These are phyloP conservation scores for Saccharomyces eubayanus DNA, from an alignment of 805 yeast genomes.

Conservation along the genomic window DNA sequence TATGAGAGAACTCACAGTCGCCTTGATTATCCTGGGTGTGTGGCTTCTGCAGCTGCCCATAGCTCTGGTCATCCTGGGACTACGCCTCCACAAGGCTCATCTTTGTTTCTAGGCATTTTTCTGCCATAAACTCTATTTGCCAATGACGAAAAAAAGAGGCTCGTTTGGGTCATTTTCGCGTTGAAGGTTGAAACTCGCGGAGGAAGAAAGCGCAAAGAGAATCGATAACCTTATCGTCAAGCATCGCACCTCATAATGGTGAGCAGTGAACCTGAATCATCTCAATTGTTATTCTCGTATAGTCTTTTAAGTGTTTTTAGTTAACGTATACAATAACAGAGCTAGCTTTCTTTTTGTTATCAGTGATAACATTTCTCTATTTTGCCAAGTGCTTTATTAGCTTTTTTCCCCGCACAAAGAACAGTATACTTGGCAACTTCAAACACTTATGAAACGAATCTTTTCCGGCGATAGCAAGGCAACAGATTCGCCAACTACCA, in stretches of 20 bases:
- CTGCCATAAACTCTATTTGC: neutral
- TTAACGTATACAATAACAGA: neutral
- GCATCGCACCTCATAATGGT: neutral
- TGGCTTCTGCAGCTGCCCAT: conserved; percentile 43
- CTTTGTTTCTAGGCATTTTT: neutral
- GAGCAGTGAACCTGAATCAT: neutral
- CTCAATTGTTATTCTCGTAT: neutral
- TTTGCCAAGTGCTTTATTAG: neutral
- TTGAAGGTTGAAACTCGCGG: neutral
- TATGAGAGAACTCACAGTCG: conserved; percentile 40
- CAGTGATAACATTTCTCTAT: neutral
- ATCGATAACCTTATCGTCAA: neutral
- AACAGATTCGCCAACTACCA: neutral
- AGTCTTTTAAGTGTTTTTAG: neutral
- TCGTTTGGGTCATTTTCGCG: neutral
- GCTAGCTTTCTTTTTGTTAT: neutral
- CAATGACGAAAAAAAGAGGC: neutral
- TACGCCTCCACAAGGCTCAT: neutral
- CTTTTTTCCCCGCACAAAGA: neutral
- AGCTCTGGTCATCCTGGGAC: conserved; percentile 24
- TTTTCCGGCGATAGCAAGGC: conserved; percentile 17
- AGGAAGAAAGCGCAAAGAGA: neutral
- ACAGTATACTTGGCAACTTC: neutral
- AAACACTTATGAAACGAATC: conserved; percentile 17
- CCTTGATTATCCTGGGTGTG: conserved; percentile 36